Evolutionary conservation across 352 stramenopile species (phyloP), one percentile per base, ranked within the genome.

Genomic region (Phytophthora fragariae): DNA sequence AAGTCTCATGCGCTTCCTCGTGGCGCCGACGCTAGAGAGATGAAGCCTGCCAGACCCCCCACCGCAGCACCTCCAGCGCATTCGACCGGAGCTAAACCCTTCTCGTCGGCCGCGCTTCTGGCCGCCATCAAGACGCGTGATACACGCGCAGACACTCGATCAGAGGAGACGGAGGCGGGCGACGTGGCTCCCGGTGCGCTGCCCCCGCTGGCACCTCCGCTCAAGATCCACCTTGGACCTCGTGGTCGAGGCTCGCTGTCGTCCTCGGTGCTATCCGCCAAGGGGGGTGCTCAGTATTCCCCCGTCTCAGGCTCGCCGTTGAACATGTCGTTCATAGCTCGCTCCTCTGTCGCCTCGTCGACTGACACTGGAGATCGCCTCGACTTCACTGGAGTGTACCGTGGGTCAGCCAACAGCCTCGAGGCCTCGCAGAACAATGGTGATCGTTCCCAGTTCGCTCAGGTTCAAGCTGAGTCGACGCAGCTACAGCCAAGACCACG

Each of bases 331-430:
- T 77, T 41, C 27, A 73, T 58, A 44, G 35, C 19, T 65, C 72
- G 68, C 44, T 81, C 62, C n/a, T 78, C 58, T 60, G 55, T 65
- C 33, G 68, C 65, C 0, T 82, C 75, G n/a, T 72, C 70, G 24
- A 71, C 50, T 1, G 72, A 57, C 3, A 82, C 72, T 12, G 81
- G 77, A n/a, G 76, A 77, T 29, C 65, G 57, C 9, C 65, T 90
- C 0, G 83, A 90, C 54, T 90, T 88, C 56, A 90, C 83, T 2
- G 83, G 83, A 0, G 80, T 90, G 0, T 90, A 83, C 31, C 62
- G 82, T 11, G 81, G 77, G 0, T 84, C 82, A 0, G 59, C 59
- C 3, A 80, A 82, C 31, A 82, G 79, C 54, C 61, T 71, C 0
- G 63, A 79, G 33, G 21, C 24, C 12, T 74, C 73, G 14, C 53